phyloP scores from a whole-genome alignment of 2,329 filamentous ascomycete genomes.

The Leptographium lundbergii region DNA sequence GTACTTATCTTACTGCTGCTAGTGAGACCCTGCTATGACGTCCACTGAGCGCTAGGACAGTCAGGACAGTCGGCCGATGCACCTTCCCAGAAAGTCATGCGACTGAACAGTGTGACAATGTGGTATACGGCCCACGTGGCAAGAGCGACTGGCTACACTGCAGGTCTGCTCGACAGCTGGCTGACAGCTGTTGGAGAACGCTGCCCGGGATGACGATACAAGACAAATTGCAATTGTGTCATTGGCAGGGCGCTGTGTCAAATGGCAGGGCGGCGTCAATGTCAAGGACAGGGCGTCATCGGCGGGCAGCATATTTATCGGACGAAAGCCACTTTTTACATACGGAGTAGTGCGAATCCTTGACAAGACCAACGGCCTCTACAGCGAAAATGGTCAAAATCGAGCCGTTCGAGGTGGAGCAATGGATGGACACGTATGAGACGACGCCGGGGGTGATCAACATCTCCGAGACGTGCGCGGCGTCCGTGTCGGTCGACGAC shows the following conservation, averaged over 20 bases:
- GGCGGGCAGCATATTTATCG: background rate
- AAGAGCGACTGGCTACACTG: background rate
- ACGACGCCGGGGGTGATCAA: slow-evolving; percentile 47
- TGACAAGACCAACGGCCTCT: background rate
- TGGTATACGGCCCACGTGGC: background rate
- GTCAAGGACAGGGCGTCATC: background rate
- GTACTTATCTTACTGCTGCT: background rate
- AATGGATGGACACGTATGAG: slow-evolving; percentile 54
- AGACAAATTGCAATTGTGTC: background rate
- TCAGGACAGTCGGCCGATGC: background rate
- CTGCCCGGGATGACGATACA: background rate
- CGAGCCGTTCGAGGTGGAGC: slow-evolving; percentile 56
- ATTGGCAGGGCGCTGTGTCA: background rate
- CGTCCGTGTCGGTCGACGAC: slow-evolving; percentile 60
- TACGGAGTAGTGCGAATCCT: background rate
- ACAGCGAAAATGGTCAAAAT: slow-evolving; percentile 28
- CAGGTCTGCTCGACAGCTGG: background rate
- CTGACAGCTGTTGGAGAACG: background rate
- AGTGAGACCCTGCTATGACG: background rate
- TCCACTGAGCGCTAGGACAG: background rate
- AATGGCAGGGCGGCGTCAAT: background rate
- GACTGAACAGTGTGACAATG: background rate
- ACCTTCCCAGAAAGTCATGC: background rate
- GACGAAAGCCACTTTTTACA: background rate
- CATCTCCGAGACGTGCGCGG: slow-evolving; percentile 67